Percentiles rank a stretch among this genome's conserved stretches.
These are phyloP conservation scores for Blastocystis sp. DNA, from an alignment of 352 stramenopile genomes.

Conservation along the genomic window DNA sequence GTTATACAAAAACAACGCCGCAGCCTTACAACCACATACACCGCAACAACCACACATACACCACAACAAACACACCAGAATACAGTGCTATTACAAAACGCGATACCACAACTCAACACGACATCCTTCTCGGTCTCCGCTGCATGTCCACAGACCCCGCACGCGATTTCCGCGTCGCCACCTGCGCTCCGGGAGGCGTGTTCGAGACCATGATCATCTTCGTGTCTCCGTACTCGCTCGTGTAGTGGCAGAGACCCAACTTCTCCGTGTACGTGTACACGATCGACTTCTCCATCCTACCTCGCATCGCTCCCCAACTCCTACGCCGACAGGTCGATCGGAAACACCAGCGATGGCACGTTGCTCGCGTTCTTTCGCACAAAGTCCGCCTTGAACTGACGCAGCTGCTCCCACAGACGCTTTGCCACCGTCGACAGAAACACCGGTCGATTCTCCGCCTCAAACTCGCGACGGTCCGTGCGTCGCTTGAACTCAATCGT, in stretches of 20 bases:
- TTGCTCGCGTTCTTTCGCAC: not conserved
- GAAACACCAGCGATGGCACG: constrained; percentile 9
- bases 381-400: constrained; percentile 23
- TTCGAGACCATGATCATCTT: constrained; percentile 23
- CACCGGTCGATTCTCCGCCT: not conserved
- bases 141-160: not conserved
- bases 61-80: no score
- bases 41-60: no score
- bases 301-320: not conserved
- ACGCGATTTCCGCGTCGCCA: not conserved
- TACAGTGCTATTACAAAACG: no score
- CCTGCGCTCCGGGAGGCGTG: not conserved
- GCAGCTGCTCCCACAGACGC: constrained; percentile 29
- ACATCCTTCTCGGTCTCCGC: not conserved
- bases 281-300: constrained; percentile 47
- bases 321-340: constrained; percentile 25
- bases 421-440: not conserved
- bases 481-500: constrained; percentile 10
- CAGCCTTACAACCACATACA: no score
- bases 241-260: constrained; percentile 49
- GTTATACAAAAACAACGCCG: no score
- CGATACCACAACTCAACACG: no score
- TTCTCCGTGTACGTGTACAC: constrained; percentile 55
- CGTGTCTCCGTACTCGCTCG: not conserved
- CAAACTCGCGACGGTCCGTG: constrained; percentile 27